Evolutionary conservation across 768 basidiomycete species (phyloP).

Genomic region (Neoboletus magnificus): DNA sequence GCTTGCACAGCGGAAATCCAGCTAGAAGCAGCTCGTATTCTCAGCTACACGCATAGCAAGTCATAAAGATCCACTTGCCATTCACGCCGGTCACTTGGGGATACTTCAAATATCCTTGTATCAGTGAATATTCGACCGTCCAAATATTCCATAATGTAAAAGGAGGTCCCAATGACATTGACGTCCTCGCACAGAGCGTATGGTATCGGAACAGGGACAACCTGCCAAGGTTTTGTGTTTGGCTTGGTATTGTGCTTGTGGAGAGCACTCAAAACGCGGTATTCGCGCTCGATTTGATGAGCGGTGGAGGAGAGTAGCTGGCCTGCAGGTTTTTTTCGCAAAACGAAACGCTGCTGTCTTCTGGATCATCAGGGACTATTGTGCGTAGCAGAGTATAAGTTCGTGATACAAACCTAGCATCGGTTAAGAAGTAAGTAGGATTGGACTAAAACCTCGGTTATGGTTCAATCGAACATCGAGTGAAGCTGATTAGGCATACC

Average conservation of each 20-base stretch:
- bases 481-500: slow-evolving; percentile 42
- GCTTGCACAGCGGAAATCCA: slow-evolving; percentile 76
- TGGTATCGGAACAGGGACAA: slow-evolving; percentile 83
- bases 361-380: neutral
- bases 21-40: slow-evolving; percentile 34
- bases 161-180: slow-evolving; percentile 78
- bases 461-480: slow-evolving; percentile 1
- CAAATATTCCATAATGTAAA: slow-evolving; percentile 96
- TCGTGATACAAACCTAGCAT: slow-evolving; percentile 51
- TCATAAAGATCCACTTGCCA: slow-evolving; percentile 48
- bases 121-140: slow-evolving; percentile 95
- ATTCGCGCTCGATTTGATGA: slow-evolving; percentile 95
- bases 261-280: slow-evolving; percentile 71
- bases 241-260: slow-evolving; percentile 64
- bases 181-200: slow-evolving; percentile 79
- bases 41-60: neutral
- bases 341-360: slow-evolving; percentile 66
- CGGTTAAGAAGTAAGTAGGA: slow-evolving; percentile 92
- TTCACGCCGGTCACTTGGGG: slow-evolving; percentile 58
- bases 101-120: slow-evolving; percentile 66
- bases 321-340: slow-evolving; percentile 92
- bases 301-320: slow-evolving; percentile 85
- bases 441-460: slow-evolving; percentile 62
- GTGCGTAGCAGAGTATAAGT: neutral
- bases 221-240: slow-evolving; percentile 44